These are phyloP conservation scores for Geosmithia flava DNA, from an alignment of 2,329 filamentous ascomycete genomes.

Conservation along the genomic window DNA sequence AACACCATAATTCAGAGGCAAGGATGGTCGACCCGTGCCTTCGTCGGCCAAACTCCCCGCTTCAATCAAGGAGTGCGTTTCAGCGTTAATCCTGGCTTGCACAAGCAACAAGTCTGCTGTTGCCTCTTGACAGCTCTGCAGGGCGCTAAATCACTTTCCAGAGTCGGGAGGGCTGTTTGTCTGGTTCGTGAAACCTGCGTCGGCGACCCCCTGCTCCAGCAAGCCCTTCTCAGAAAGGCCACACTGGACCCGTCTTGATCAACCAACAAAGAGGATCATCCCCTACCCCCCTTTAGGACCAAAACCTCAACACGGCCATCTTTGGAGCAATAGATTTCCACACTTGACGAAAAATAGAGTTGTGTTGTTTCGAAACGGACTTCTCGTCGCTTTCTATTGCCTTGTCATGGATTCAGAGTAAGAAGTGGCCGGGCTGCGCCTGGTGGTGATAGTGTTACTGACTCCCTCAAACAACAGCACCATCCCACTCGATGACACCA, in stretches of 20 bases:
- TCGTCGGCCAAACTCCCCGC: neutral
- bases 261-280: neutral
- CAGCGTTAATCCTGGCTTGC: neutral
- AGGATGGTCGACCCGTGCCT: neutral
- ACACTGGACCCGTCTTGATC: neutral
- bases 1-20: neutral
- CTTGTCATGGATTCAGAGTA: conserved; percentile 18
- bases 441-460: neutral
- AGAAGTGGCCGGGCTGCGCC: conserved; percentile 3
- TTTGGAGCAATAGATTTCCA: neutral
- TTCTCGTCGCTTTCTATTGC: neutral
- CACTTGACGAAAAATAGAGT: neutral
- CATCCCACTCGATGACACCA: conserved; percentile 42
- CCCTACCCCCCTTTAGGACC: neutral
- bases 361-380: neutral
- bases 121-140: neutral
- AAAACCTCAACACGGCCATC: neutral
- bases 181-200: neutral
- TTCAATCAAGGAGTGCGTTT: neutral
- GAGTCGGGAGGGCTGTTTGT: neutral
- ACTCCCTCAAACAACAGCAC: conserved; percentile 29
- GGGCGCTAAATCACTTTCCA: neutral
- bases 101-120: neutral
- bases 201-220: neutral
- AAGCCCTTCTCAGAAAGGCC: neutral